Base-by-base conservation (phyloP, 2,329 filamentous ascomycete genomes). In the Chalaropsis thielavioides region DNA sequence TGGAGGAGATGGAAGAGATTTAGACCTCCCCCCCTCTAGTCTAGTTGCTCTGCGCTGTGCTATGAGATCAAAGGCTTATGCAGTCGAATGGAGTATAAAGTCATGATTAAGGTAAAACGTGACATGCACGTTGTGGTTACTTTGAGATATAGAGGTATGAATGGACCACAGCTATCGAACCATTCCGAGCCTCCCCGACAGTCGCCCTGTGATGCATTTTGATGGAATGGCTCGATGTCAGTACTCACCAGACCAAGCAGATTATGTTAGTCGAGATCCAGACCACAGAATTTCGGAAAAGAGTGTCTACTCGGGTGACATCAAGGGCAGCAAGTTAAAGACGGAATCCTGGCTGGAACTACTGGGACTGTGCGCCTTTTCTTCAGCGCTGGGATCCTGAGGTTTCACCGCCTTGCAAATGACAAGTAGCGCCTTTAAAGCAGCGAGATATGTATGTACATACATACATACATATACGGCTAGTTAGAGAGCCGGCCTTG, bases 1-100 rank as follows among this genome's bases (percentile, higher is more conserved):
- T 90, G 69, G 88, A 90, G 72, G 86, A 89, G 68, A 87, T 90
- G 80, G 88, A 89, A 73, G 86, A 89, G 76, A 88, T 87, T 66
- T 87, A 64, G 49, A 63, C 49, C 59, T 2, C 31, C 49, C 46
- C 46, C 31, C 24, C 24, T 11, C n/a, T 1, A 4, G 13, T 2
- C 15, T 2, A 8, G 15, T 46, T n/a, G 15, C 38, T 58, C 31
- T 17, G 8, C 19, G 7, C 8, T 24, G 1, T 11, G 10, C 19
- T 2, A 19, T 51, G 46, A 51, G 46, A 51, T 24, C 10, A 11
- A 24, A 24, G 24, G 46, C 46, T 51, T 27, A 24, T 51, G 22
- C 46, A 24, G 24, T 24, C 24, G 24, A 27, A 51, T n/a, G 15
- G 51, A n/a, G 27, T 35, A 38, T 35, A 31, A 58, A 5, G 31